A percentile compares a stretch with the other conserved stretches of the same genome.
These are phyloP conservation scores for Euphorbia tirucalli DNA, from an alignment of 345 rosid species.

Conservation along the genomic window DNA sequence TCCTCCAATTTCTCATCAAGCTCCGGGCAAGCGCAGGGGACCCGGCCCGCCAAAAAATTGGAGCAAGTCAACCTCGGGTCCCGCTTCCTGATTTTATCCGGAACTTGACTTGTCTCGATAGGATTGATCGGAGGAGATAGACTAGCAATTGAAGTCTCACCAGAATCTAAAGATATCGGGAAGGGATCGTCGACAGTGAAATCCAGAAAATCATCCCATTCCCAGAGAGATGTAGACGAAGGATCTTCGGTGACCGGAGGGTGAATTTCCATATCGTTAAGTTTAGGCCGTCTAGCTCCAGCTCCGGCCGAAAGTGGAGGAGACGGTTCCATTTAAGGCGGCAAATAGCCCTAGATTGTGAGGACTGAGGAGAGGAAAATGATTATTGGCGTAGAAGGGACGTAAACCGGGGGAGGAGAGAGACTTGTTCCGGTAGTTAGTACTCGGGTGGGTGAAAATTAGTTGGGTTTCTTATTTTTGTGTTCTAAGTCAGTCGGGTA, in stretches of 20 bases:
- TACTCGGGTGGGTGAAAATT: background rate
- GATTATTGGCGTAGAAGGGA: background rate
- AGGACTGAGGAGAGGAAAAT: too few relatives aligned
- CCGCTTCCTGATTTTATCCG: conserved; percentile 73
- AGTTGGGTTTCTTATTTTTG: too few relatives aligned
- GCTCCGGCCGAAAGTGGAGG: background rate
- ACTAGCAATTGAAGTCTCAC: conserved; percentile 1
- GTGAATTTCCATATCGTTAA: conserved; percentile 29
- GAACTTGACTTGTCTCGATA: conserved; percentile 3
- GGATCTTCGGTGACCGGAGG: conserved; percentile 40
- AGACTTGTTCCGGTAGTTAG: background rate
- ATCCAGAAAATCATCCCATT: conserved; percentile 82
- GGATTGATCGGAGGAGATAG: background rate
- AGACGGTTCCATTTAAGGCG: conserved; percentile 12
- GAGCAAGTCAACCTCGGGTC: conserved; percentile 85
- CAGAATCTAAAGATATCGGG: conserved; percentile 42
- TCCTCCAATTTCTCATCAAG: conserved; percentile 61
- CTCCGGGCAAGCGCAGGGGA: conserved; percentile 95
- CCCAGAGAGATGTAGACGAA: conserved; percentile 57
- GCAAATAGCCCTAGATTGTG: background rate
- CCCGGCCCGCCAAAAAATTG: conserved; percentile 73
- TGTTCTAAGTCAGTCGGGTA: background rate
- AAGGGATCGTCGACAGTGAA: conserved; percentile 62
- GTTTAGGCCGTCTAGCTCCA: background rate
- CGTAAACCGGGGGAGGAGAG: background rate